Evolutionary conservation across 75 land plant species (phyloP).

Genomic region (Cupressus sempervirens): DNA sequence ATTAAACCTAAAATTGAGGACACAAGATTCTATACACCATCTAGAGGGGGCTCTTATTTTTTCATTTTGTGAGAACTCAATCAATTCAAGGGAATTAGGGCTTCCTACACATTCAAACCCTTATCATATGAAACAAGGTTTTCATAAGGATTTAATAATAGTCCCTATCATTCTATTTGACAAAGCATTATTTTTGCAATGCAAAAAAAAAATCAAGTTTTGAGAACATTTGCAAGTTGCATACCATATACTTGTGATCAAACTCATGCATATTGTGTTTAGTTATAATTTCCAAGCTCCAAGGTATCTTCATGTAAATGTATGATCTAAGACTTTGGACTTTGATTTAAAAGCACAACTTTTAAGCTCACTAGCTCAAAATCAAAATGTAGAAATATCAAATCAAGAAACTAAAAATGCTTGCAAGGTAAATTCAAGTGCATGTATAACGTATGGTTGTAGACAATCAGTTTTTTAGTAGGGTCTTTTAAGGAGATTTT

Average conservation of each 20-base stretch:
- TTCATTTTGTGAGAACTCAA: neutral
- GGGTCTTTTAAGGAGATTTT: neutral
- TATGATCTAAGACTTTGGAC: constrained; percentile 55
- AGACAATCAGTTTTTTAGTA: neutral
- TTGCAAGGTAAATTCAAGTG: constrained; percentile 48
- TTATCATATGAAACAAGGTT: neutral
- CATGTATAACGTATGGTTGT: neutral
- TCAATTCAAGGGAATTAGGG: neutral
- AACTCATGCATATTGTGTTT: neutral
- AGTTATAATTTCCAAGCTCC: constrained; percentile 17
- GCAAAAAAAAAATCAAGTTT: neutral
- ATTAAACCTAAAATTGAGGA: neutral
- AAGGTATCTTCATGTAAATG: constrained; percentile 44
- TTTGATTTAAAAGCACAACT: constrained; percentile 61
- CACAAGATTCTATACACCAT: neutral
- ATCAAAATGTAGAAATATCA: constrained; percentile 41
- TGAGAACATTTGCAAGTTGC: neutral
- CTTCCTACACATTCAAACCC: neutral
- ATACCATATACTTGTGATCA: neutral
- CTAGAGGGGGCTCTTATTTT: neutral
- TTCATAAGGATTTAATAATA: neutral
- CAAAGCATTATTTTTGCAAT: neutral
- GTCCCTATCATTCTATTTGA: neutral
- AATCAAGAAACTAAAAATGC: constrained; percentile 53
- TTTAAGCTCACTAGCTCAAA: constrained; percentile 55